Base-by-base conservation (phyloP, 75 land plant genomes). In the Larix kaempferi region DNA sequence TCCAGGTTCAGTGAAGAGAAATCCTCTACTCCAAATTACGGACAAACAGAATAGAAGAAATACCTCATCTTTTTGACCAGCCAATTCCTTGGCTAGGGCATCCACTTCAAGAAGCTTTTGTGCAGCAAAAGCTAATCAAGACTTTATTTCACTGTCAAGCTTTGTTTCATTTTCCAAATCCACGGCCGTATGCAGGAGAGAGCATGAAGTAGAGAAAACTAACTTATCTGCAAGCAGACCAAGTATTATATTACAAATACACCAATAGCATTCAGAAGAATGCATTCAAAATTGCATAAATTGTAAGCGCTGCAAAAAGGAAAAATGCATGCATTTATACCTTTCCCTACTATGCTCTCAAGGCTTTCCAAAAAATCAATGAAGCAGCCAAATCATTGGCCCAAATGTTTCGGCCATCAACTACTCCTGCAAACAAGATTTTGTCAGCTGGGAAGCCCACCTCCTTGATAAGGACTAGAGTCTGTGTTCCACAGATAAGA, bases 351-450 rank as follows among this genome's bases (percentile, higher is more conserved):
- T 64, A 76, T 67, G 57, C 71, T 69, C 71, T 80, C 83, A 64
- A 93, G 86, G 13, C 62, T 83, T 64, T 81, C 33, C 56, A 93
- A 79, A 22, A 84, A 29, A 60, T 71, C 57, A 91, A 74, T 2
- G 96, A 93, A 23, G 88, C 64, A 25, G 84, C 86, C 79, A 93
- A 82, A 64, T 93, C 88, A 83, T 89, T 93, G 21, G 96, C 96
- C 96, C 94, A 93, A 59, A 93, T 88, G 75, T 91, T 93, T 59
- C 96, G 85, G 27, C 94, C 96, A 87, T 93, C 96, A 78, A 93
- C 94, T 5, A 93, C 92, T 71, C 94, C 96, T 74, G 94, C 96
- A 88, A 91, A 89, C 55, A 93, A 80, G 54, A 71, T 84, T 64
- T 93, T 93, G 54, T 85, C 89, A n/a, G 77, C 23, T 22, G 94